Base-by-base conservation (phyloP, 192 early-diverging fungal species). In the Helicostylum pulchrum region DNA sequence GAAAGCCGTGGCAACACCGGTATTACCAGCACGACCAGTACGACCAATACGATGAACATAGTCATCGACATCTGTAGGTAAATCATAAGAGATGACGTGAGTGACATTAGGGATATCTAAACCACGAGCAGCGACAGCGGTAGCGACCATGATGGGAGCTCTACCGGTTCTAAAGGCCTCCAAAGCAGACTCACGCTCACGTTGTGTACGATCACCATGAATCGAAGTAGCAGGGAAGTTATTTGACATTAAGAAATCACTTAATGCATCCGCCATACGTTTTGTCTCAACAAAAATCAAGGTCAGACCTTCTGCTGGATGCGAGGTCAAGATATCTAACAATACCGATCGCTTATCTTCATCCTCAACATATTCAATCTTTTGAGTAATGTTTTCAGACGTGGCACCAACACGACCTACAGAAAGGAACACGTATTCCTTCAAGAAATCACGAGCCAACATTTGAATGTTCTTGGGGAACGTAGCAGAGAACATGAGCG, bases 1-100 rank as follows among this genome's bases (percentile, higher is more conserved):
- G 87, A 97, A 97, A 46, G 93, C 91, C 7, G 94, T 97, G 53
- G 94, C 91, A 23, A 86, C 78, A 62, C 95, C 96, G 31, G 84
- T 87, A 83, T 96, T 97, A 65, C 95, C 95, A 58, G 94, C 96
- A 85, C 96, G 91, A 65, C 92, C 95, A 46, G 95, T 98, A 88
- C 95, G 93, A 70, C 96, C 96, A 68, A 96, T 94, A 73, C 96
- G 90, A 81, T 98, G 96, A n/a, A 98, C 94, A 80, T 94, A 98
- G 73, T 99, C 97, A 67, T 98, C 94, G 67, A 92, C 88, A 67
- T 98, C 95, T 8, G 87, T 92, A 26, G 97, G 95, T 67, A 99
- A 83, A 64, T 99, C 97, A 77, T 90, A 98, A 77, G 92, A 94
- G 78, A 99, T 83, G 36, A 97, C 95, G 62, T 91, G 89, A 15